Base-by-base conservation (phyloP, 371 early-diverging fungal genomes). In the Mortierella sp. region DNA sequence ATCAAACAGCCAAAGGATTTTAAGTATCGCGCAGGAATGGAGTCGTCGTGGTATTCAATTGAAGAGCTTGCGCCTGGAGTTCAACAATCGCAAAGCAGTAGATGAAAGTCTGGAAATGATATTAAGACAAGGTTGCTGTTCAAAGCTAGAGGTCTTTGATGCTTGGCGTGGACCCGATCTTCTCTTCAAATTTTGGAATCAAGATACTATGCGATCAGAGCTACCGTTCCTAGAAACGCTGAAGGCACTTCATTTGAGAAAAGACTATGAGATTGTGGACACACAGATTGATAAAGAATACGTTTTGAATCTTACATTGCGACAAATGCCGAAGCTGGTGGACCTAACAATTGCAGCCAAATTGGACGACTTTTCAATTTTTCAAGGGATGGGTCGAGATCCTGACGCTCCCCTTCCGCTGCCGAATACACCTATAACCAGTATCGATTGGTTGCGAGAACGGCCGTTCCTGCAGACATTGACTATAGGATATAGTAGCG, bases 401-500 rank as follows among this genome's bases (percentile, higher is more conserved):
- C 69, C 75, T 19, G 59, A 68, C 2, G 40, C 15, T 2, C 55
- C 62, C 0, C 28, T 42, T 19, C 62, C 55, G 3, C 43, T 26
- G 35, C 64, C 51, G 8, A 26, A 19, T 45, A 22, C 65, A 8
- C 31, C 53, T 15, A 26, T 61, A 5, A 26, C 22, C 0, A 51
- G 32, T 2, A 34, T 37, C 5, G 68, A 64, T 35, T 75, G 75
- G 75, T 54, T 51, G 0, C 57, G 43, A 10, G 75, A 75, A 22
- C 47, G 70, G 1, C 75, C 75, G 10, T 75, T 75, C 45, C 40
- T 75, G 13, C 75, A 75, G 43, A 69, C 65, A 6, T 56, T 75
- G 10, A 40, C 42, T 22, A 70, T 75, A 15, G 75, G 75, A 15
- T 64, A n/a, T 37, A 70, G 66, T 29, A 22, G 19, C 23, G 66